Conservation (phyloP, 179 eudicot genomes). For the Sideroxylon spinosum region DNA sequence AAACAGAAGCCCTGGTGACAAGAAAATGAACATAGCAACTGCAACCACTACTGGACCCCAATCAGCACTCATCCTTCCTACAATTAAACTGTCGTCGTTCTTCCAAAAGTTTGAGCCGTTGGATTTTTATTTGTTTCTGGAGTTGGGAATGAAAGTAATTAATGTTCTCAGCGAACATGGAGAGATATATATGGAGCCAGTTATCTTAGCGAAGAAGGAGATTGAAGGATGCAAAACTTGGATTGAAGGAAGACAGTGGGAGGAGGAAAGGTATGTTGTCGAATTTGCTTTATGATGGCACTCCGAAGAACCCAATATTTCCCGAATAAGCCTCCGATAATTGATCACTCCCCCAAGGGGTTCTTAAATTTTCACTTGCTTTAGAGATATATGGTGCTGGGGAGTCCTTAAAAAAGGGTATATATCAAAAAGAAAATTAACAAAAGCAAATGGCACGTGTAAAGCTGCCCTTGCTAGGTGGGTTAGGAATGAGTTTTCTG, state of each 20-base stretch:
- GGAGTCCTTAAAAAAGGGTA: no score
- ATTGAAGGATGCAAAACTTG: conserved; percentile 26
- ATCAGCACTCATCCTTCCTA: conserved; percentile 19
- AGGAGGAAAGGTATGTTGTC: conserved; percentile 19
- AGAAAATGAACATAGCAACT: conserved; percentile 29
- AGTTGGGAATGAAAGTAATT: not conserved
- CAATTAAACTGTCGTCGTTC: not conserved
- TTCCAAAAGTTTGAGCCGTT: no score
- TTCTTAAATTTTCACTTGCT: not conserved
- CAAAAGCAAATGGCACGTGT: no score
- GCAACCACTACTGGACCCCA: conserved; percentile 41
- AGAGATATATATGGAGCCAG: not conserved
- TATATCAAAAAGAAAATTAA: no score
- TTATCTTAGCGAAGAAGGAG: conserved; percentile 29
- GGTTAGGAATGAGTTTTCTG: conserved; percentile 3
- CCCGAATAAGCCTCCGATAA: conserved; percentile 15
- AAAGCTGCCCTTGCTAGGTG: not conserved
- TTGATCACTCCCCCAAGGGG: not conserved
- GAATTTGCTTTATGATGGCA: conserved; percentile 25
- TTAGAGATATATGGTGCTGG: conserved; percentile 8
- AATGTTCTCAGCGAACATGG: conserved; percentile 1
- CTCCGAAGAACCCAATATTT: not conserved
- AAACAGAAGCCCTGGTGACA: conserved; percentile 42
- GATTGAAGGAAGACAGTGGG: conserved; percentile 1
- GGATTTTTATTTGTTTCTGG: no score